A percentile compares a stretch with the other conserved stretches of the same genome.
Conservation (phyloP, 345 rosid species). For the Eucalyptus regnans region DNA sequence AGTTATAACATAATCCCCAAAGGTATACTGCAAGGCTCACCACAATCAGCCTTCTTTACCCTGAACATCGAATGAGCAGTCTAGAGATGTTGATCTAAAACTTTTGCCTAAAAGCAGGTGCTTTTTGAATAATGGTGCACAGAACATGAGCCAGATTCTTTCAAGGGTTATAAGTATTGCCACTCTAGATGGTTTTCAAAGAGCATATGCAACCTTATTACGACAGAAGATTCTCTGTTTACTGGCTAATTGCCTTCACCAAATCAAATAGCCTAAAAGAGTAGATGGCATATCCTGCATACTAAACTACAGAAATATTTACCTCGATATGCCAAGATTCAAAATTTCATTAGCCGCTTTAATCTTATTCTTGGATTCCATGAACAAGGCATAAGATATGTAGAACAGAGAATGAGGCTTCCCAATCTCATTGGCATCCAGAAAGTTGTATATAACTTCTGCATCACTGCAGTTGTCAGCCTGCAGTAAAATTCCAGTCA, state of each 20-base stretch:
- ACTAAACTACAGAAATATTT: not conserved
- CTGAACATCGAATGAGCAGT: not conserved
- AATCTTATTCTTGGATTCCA: conserved; percentile 70
- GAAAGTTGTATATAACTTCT: conserved; percentile 62
- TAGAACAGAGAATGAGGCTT: conserved; percentile 47
- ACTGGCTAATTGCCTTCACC: not conserved
- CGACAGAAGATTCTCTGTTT: not conserved
- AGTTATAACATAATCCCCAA: not conserved
- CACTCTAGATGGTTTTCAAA: not conserved
- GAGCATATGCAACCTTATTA: not conserved
- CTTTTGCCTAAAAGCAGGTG: not conserved
- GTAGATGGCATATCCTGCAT: not conserved
- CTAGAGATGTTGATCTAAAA: not conserved
- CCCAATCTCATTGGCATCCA: conserved; percentile 79
- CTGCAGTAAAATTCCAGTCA: conserved; percentile 12
- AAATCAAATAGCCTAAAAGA: not conserved
- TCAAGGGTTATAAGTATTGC: not conserved
- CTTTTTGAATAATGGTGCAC: not conserved
- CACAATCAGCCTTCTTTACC: not conserved
- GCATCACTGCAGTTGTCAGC: conserved; percentile 80
- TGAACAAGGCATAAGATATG: conserved; percentile 50
- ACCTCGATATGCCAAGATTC: conserved; percentile 68
- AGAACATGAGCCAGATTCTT: not conserved
- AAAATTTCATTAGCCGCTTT: conserved; percentile 74
- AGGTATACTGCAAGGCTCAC: not conserved